A percentile compares a stretch with the other conserved stretches of the same genome.
Conservation (phyloP, 1,139 yeast species). For the Pneumocystis oryctolagi region DNA sequence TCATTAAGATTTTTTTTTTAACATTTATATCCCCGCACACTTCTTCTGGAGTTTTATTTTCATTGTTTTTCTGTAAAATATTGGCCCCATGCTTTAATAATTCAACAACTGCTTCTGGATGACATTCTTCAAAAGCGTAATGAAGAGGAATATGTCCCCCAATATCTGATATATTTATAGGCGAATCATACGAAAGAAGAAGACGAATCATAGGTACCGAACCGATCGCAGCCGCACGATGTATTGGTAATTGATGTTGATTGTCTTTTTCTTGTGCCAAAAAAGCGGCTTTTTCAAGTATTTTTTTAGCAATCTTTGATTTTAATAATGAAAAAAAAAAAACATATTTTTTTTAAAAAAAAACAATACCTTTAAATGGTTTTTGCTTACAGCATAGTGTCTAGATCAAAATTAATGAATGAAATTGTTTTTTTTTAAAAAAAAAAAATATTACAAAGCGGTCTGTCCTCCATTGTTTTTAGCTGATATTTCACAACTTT, state of each 20-base stretch:
- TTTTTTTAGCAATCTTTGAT: constrained; percentile 25
- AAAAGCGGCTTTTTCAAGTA: constrained; percentile 29
- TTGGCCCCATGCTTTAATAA: constrained; percentile 61
- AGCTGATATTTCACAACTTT: constrained; percentile 35
- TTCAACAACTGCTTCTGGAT: constrained; percentile 56
- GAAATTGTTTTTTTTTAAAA: constrained; percentile 2
- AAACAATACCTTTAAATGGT: constrained; percentile 30
- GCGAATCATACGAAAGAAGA: constrained; percentile 41
- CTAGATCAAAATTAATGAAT: neutral
- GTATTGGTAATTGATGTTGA: constrained; percentile 52
- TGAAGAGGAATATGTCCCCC: constrained; percentile 80
- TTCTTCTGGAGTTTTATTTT: constrained; percentile 42
- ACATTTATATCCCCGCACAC: constrained; percentile 53
- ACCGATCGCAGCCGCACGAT: constrained; percentile 76
- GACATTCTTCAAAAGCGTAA: constrained; percentile 86
- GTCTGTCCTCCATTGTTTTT: constrained; percentile 60
- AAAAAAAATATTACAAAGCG: constrained; percentile 56
- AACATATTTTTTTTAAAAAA: constrained; percentile 2
- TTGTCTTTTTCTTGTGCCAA: constrained; percentile 53
- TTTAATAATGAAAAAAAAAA: constrained; percentile 35
- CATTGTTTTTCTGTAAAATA: constrained; percentile 17
- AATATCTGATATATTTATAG: constrained; percentile 51
- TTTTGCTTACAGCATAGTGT: constrained; percentile 37
- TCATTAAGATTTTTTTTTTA: constrained; percentile 22
- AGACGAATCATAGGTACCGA: constrained; percentile 38